Evolutionary conservation across 1,139 yeast genomes (phyloP).

Genomic region (Yamadazyma sp.): DNA sequence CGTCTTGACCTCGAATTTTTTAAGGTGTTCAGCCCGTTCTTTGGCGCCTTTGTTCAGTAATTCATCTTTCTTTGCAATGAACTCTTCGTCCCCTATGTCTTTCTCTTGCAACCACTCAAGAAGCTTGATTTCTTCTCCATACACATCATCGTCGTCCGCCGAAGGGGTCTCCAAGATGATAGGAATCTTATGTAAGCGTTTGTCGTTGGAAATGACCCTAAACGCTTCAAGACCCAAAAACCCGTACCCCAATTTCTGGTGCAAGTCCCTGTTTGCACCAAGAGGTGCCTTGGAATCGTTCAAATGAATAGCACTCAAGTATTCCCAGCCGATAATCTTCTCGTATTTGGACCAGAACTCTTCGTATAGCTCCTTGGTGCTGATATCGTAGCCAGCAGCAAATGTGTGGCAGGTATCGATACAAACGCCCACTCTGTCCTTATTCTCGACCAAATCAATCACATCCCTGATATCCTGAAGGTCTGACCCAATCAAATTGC

Average conservation of each 20-base stretch:
- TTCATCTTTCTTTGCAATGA: slow-evolving; percentile 44
- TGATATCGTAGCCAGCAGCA: slow-evolving; percentile 93
- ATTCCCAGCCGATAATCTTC: slow-evolving; percentile 66
- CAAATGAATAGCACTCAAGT: slow-evolving; percentile 77
- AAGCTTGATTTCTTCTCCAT: slow-evolving; percentile 81
- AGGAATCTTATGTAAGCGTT: slow-evolving; percentile 65
- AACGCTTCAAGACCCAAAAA: slow-evolving; percentile 86
- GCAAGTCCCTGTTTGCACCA: slow-evolving; percentile 88
- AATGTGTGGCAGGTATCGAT: slow-evolving; percentile 93
- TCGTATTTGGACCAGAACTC: slow-evolving; percentile 79
- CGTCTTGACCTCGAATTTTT: slow-evolving; percentile 38
- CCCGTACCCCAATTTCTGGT: slow-evolving; percentile 87
- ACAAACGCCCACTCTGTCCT: slow-evolving; percentile 86
- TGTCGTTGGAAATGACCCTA: slow-evolving; percentile 70
- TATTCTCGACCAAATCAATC: slow-evolving; percentile 73
- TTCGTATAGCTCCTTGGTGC: slow-evolving; percentile 52
- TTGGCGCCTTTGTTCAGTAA: slow-evolving; percentile 56
- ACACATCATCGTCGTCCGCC: slow-evolving; percentile 54
- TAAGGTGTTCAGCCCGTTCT: slow-evolving; percentile 53
- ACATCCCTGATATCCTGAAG: slow-evolving; percentile 75
- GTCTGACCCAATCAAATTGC: slow-evolving; percentile 81
- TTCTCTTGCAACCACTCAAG: slow-evolving; percentile 69
- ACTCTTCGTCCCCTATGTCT: slow-evolving; percentile 54
- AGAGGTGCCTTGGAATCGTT: slow-evolving; percentile 95
- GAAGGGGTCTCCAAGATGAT: slow-evolving; percentile 89